Evolutionary conservation across 805 yeast genomes (phyloP), one percentile per base, ranked within the genome.

Genomic region (Wickerhamiella occidentalis): DNA sequence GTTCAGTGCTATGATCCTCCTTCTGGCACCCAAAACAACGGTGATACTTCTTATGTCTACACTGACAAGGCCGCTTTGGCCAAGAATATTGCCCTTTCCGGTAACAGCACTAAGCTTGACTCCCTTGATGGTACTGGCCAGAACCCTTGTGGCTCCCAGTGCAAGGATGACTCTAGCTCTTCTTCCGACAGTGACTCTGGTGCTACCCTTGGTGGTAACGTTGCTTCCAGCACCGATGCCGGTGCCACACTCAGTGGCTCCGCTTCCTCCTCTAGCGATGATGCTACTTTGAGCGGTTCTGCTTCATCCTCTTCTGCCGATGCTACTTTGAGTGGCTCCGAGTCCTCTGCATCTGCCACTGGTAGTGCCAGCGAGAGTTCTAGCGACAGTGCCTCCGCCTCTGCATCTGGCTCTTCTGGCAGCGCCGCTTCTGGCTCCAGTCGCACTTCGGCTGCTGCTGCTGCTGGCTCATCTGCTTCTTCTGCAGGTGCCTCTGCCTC

Each of bases 1-100:
- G 74, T 87, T 45, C 72, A 76, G 47, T 78, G 94, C 60, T 82
- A 84, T 65, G 85, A 75, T 59, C 76, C 86, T 33, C 95, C 96
- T 25, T 57, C 69, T 11, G 75, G 68, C 30, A 72, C 79, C 25
- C 56, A 58, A 38, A 61, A 63, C 45, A 64, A 65, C 29, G 81
- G 80, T 44, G 62, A 73, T 45, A 64, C 60, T 41, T 68, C 82
- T 0, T 80, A 81, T 60, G 64, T 69, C 18, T 84, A 71, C 69
- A 77, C 77, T 40, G 70, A 63, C 59, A 71, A 69, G 57, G 67
- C 74, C n/a, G 66, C 59, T 11, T 42, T 54, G 29, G 68, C 70
- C 41, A 74, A 71, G 42, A 66, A 68, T 48, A 68, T 88, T 42
- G 71, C 70, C 59, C 71, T 87, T 58, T 76, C 88, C 17, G 77